phyloP scores from a whole-genome alignment of 2,329 filamentous ascomycete species.

The Penicillium sclerotiorum region DNA sequence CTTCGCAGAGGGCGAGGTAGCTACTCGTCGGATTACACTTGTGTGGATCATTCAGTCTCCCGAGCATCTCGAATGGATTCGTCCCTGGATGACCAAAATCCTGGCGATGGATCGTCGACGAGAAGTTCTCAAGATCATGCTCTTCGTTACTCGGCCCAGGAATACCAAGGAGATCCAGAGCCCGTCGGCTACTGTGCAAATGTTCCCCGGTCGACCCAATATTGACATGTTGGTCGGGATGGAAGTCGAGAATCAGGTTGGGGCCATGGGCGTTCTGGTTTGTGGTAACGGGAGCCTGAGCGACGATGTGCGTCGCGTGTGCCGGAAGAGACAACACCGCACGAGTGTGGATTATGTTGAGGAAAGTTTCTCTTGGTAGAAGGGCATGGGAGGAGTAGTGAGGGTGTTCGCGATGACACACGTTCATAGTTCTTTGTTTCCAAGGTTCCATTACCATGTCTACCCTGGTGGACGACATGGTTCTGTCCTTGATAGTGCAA shows the following conservation, averaged over 20 bases:
- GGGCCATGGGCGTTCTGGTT: conserved; percentile 84
- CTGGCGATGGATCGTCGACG: conserved; percentile 77
- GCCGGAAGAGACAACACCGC: conserved; percentile 62
- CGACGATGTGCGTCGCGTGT: conserved; percentile 73
- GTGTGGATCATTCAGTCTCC: conserved; percentile 92
- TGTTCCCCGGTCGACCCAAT: conserved; percentile 88
- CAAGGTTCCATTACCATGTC: no score
- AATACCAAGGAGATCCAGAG: conserved; percentile 80
- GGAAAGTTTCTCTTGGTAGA: conserved; percentile 66
- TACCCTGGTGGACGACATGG: no score
- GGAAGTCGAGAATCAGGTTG: conserved; percentile 79
- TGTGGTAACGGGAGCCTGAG: conserved; percentile 75
- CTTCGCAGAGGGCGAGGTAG: conserved; percentile 70
- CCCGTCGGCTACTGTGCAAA: conserved; percentile 78
- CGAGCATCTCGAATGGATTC: conserved; percentile 89
- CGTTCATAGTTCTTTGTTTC: no score
- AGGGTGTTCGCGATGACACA: no score
- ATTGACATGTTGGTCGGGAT: conserved; percentile 75
- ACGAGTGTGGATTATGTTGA: conserved; percentile 74
- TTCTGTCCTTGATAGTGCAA: no score
- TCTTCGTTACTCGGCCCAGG: conserved; percentile 88
- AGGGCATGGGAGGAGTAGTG: not conserved
- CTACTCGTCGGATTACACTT: conserved; percentile 78
- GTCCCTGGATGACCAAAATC: conserved; percentile 79
- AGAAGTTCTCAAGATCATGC: conserved; percentile 79